Base-by-base conservation (phyloP, 139 green algal species). In the Chlorella sp. region DNA sequence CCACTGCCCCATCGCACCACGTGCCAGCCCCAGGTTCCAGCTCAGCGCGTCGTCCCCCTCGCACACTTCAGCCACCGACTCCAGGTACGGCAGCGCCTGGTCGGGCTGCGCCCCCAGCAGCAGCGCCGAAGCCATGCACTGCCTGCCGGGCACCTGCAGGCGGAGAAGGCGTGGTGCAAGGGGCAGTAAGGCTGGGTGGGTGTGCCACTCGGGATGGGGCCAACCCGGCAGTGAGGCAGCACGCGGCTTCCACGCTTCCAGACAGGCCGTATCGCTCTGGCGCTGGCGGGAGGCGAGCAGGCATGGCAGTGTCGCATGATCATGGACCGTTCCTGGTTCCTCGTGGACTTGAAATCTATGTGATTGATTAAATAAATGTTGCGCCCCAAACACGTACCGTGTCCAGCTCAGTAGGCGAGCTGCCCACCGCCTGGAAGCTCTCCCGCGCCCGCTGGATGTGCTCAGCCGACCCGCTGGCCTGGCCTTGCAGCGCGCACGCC, bases 111-210 rank as follows among this genome's bases (percentile, higher is more conserved):
- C 92, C 64, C 96, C 91, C 81, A 98, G 93, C 93, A 97, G 97
- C 94, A 98, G 97, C 91, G 95, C 96, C 21, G 86, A 94, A 0
- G 97, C 95, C 96, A 98, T 98, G 93, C 95, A 97, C 92, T 98
- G 97, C 22, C 97, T 88, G 53, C 96, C 96, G 15, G 96, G 84
- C 39, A 81, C 40, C 64, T 76, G 66, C 19, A 57, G 16, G 18
- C n/a, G 28, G 0, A 22, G 28, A 16, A 0, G 7, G 64, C 22
- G 11, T 9, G 81, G 11, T 9, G 81, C 73, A 1, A 66, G 0
- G 30, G 79, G 21, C 69, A 68, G n/a, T 34, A 0, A n/a, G 9
- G 26, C 28, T 60, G 86, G 66, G 78, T 76, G 81, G 95, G 30
- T 80, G 32, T 22, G 42, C 3, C 48, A 57, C 48, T 57, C 48